Evolutionary conservation across 202 grass and related monocot species (phyloP).

Genomic region (Dendrocalamus latiflorus): DNA sequence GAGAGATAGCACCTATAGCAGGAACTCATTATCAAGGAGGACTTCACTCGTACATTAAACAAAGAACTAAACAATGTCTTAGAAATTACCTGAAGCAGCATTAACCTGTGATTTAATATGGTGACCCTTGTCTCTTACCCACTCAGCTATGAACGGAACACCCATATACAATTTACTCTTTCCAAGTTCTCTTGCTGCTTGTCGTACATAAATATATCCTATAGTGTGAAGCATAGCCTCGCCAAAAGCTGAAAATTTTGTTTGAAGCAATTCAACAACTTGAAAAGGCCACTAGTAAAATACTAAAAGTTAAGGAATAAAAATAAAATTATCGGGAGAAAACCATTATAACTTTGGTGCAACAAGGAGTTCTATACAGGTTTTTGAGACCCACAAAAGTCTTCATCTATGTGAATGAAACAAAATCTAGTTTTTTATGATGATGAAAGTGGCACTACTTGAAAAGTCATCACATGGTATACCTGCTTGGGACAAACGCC

Average conservation of each 20-base stretch:
- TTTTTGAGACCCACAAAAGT: not conserved
- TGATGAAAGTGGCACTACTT: not conserved
- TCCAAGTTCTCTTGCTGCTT: constrained; percentile 77
- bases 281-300: constrained; percentile 11
- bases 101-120: constrained; percentile 91
- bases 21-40: constrained; percentile 11
- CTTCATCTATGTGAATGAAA: not conserved
- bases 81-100: constrained; percentile 79
- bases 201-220: constrained; percentile 87
- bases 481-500: constrained; percentile 77
- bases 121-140: constrained; percentile 96
- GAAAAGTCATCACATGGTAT: constrained; percentile 10
- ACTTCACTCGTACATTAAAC: not conserved
- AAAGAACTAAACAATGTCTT: not conserved
- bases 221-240: constrained; percentile 96
- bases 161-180: constrained; percentile 72
- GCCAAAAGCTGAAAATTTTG: constrained; percentile 70
- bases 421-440: not conserved
- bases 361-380: not conserved
- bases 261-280: constrained; percentile 24
- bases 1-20: constrained; percentile 65
- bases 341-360: not conserved
- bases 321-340: not conserved
- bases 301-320: not conserved
- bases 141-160: constrained; percentile 95